A percentile compares a stretch with the other conserved stretches of the same genome.
phyloP scores from a whole-genome alignment of 176 grass and related monocot genomes.

The Cenchrus purpureus region DNA sequence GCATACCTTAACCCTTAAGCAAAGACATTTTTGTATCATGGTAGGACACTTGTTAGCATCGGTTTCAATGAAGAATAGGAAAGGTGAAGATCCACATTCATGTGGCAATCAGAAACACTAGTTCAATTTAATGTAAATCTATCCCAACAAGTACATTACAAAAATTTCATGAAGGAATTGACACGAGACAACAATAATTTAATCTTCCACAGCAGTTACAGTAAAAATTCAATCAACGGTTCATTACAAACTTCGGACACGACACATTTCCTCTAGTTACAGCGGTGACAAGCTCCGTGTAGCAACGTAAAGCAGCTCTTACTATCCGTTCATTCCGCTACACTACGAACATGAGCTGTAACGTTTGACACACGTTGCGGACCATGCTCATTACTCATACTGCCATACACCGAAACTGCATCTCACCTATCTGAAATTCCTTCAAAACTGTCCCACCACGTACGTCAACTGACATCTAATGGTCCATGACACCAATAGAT shows the following conservation, averaged over 20 bases:
- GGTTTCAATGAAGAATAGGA: too few relatives aligned
- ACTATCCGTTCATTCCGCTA: not conserved
- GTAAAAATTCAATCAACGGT: not conserved
- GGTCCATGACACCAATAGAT: too few relatives aligned
- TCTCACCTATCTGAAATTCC: not conserved
- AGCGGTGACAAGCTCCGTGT: not conserved
- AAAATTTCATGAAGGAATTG: not conserved
- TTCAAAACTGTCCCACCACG: not conserved
- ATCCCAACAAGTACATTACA: too few relatives aligned
- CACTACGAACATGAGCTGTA: not conserved
- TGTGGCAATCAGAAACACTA: not conserved
- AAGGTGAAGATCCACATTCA: not conserved
- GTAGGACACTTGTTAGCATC: too few relatives aligned
- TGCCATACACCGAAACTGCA: not conserved
- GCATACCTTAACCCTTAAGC: too few relatives aligned
- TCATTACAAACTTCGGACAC: not conserved
- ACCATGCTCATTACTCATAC: not conserved
- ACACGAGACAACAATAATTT: not conserved
- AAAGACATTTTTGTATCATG: too few relatives aligned
- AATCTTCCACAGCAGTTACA: not conserved
- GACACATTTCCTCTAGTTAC: not conserved
- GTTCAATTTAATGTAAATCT: too few relatives aligned
- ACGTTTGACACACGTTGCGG: not conserved
- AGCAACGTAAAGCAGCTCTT: not conserved
- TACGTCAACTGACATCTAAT: not conserved